Base-by-base conservation (phyloP, 345 rosid genomes). In the Citrus sp. region DNA sequence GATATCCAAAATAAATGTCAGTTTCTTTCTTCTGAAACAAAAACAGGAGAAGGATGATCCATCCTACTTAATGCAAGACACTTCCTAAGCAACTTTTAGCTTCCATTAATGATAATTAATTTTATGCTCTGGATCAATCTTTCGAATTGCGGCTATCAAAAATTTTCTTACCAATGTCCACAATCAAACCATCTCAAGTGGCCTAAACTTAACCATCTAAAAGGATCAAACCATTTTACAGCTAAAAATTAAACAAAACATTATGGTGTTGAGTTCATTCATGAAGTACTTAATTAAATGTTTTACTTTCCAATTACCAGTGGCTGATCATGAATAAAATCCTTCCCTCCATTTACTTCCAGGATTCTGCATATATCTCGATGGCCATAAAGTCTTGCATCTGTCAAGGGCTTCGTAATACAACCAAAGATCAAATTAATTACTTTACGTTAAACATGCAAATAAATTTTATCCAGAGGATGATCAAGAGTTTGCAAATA, bases 341-440 rank as follows among this genome's bases (percentile, higher is more conserved):
- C 90, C 80, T 85, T 76, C 75, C 92, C 88, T 14, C 92, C 90
- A 74, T 87, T 89, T 25, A 87, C 94, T 88, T 90, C 90, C 10
- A 90, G 84, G 68, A 90, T 85, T 83, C 94, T 87, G 85, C 94
- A 88, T 42, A 90, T 90, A 77, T 88, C 92, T 49, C 89, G 83
- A 67, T 90, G 90, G 19, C 87, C 85, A 40, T 86, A 90, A 9
- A 80, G 84, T 80, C 88, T 87, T 60, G 94, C 90, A 84, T 90
- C 90, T 67, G 88, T 86, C 85, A 90, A 84, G 70, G 92, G 92
- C 94, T 90, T 83, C 61, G 80, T 32, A 78, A 34, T 49, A 55
- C 59, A 76, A 61, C 25, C 70, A 49, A 28, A 67, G 42, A 55
- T 6, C 18, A 13, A 67, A 54, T 63, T 55, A 81, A 19, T 72